Evolutionary conservation across 2,329 filamentous ascomycete species (phyloP).

Genomic region (Fusarium fracticaudum): DNA sequence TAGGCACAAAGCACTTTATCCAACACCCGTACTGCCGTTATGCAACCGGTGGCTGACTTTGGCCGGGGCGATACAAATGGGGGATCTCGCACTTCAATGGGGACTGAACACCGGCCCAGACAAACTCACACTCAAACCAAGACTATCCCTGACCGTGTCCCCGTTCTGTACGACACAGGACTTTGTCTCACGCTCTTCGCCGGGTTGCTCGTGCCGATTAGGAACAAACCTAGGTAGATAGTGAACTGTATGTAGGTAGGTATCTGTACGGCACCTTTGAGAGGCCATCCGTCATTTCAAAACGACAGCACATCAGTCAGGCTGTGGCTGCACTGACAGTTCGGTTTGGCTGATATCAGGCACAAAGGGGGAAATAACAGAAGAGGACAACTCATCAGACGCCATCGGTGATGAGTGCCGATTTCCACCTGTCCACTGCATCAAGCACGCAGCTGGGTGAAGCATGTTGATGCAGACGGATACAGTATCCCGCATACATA

Average conservation of each 20-base stretch:
- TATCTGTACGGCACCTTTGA: background rate
- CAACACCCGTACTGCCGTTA: constrained; percentile 24
- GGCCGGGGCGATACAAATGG: constrained; percentile 17
- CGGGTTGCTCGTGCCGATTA: background rate
- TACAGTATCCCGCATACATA: constrained; percentile 20
- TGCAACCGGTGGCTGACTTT: constrained; percentile 18
- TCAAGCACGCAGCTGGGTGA: constrained; percentile 18
- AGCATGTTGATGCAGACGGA: constrained; percentile 21
- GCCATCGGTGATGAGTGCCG: constrained; percentile 12
- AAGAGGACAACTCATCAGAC: constrained; percentile 31
- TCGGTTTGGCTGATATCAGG: constrained; percentile 9
- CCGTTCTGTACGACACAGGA: constrained; percentile 16
- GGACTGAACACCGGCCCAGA: constrained; percentile 5
- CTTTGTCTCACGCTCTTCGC: constrained; percentile 11
- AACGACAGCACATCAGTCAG: constrained; percentile 24
- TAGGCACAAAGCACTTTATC: constrained; percentile 20
- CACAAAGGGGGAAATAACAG: constrained; percentile 6
- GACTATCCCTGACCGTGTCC: constrained; percentile 4
- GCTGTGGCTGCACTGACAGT: background rate
- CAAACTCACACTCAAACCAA: background rate
- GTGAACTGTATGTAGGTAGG: background rate
- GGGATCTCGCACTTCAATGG: constrained; percentile 10
- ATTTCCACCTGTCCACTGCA: constrained; percentile 10
- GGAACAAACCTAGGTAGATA: background rate
- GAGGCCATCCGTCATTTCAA: constrained; percentile 7